phyloP scores from a whole-genome alignment of 306 rosid species.

The Casuarina cunninghamiana region DNA sequence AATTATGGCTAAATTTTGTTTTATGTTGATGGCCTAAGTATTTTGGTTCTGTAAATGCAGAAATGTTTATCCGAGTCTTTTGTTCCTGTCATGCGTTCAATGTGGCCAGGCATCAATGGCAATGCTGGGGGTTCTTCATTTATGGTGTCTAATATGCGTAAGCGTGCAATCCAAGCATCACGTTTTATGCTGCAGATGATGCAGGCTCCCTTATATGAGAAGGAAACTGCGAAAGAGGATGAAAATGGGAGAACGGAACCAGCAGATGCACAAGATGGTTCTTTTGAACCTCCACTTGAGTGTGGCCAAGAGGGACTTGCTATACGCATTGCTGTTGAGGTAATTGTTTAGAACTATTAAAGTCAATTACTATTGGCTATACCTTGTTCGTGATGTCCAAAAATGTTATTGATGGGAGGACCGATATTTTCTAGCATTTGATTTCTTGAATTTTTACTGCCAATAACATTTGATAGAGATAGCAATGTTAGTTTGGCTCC shows the following conservation, averaged over 20 bases:
- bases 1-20: neutral
- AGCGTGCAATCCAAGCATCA: constrained; percentile 92
- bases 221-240: constrained; percentile 49
- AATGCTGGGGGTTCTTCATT: constrained; percentile 58
- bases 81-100: constrained; percentile 72
- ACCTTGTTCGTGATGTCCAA: neutral
- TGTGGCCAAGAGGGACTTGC: constrained; percentile 90
- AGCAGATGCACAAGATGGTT: constrained; percentile 49
- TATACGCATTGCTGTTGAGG: constrained; percentile 83
- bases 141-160: constrained; percentile 73
- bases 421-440: too few relatives aligned
- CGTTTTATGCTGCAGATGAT: constrained; percentile 96
- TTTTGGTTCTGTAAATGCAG: constrained; percentile 48
- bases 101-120: constrained; percentile 94
- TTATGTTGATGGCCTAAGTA: neutral
- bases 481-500: too few relatives aligned
- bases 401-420: too few relatives aligned
- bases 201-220: constrained; percentile 66
- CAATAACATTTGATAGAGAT: too few relatives aligned
- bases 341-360: constrained; percentile 29
- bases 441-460: too few relatives aligned
- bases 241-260: constrained; percentile 38
- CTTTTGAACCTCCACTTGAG: constrained; percentile 62
- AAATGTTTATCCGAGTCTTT: constrained; percentile 77
- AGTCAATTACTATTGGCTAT: constrained; percentile 6